Base-by-base conservation (phyloP, 257 asterid genomes). In the Perilla frutescens region DNA sequence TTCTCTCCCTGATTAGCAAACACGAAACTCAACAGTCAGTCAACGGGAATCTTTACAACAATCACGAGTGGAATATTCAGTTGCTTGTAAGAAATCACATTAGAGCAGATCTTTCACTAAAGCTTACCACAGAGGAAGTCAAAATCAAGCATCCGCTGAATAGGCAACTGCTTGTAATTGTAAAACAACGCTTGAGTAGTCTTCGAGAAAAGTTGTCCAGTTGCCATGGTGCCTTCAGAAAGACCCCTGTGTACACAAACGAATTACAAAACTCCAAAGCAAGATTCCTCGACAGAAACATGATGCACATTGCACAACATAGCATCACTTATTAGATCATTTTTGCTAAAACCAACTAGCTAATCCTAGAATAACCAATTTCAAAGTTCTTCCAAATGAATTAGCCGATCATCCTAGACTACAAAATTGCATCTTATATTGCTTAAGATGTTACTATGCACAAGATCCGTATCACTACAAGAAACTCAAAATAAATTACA, bases 71-170 rank as follows among this genome's bases (percentile, higher is more conserved):
- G 43, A 62, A 50, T 8, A 15, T 8, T 9, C 20, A 7, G 58
- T 11, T 40, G 39, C 64, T 3, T 49, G n/a, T 40, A 45, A 51
- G 56, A n/a, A 66, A 40, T 26, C 66, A 44, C 10, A 72, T 14
- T 44, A 76, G 54, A 60, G 32, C 73, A 50, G n/a, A 62, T 9
- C 53, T 60, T 79, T 29, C 11, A 37, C 54, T 14, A 32, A 43
- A 70, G 67, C 87, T 41, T 71, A 94, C 98, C 98, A 76, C 93
- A 94, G 66, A 94, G 97, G 88, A 94, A 91, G 75, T 94, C 99
- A 70, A 89, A 91, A 70, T 91, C 96, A 76, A 89, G 91, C 96
- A 91, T 89, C 67, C 96, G 88, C 84, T 91, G 97, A 66, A 91
- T 84, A 1, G 99, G 99, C 44, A 90, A 88, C 62, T 94, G 97